Base-by-base conservation (phyloP, 164 flowering plant genomes). In the Cinnamomum chago region DNA sequence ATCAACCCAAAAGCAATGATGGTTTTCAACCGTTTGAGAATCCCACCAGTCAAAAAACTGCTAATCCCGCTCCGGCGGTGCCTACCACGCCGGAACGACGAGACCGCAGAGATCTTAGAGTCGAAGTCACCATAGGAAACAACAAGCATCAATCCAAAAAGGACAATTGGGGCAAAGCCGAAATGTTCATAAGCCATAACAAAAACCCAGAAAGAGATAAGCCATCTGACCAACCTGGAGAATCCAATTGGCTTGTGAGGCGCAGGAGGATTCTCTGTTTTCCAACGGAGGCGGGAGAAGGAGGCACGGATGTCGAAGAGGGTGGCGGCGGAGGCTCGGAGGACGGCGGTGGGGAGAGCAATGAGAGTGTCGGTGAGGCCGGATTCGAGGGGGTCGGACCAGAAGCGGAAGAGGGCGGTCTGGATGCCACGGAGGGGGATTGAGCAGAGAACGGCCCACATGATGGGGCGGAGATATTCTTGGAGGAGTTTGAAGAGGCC, bases 371-470 rank as follows among this genome's bases (percentile, higher is more conserved):
- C 97, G 0, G 96, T 88, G 72, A 93, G 88, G 12, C 99, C 98
- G 47, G 87, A 74, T 68, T 84, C 78, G 70, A 95, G 79, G 40
- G 99, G 99, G 52, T 90, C 89, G 5, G 87, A 79, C 99, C 98
- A 95, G 76, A 95, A 93, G 12, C 55, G 88, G 17, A 86, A 94
- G 27, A 95, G 90, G 77, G 92, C 83, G 33, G 90, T 82, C 27
- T 95, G 97, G 77, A 95, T 86, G 2, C 92, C 93, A 76, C 98
- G 83, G 62, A 95, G 81, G 24, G 99, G 99, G 71, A 95, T 91
- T 2, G 99, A 95, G 75, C 88, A 91, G 25, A 95, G 85, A 4
- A 94, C 85, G 10, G 97, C 99, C 99, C 99, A 95, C 50, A 82
- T 91, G 68, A 95, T 83, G 5, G 98, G 98, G 35, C 98, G 77